A percentile compares a stretch with the other conserved stretches of the same genome.
Evolutionary conservation across 1,284 basidiomycete genomes (phyloP).

Genomic region (Leccinum pachyderme): DNA sequence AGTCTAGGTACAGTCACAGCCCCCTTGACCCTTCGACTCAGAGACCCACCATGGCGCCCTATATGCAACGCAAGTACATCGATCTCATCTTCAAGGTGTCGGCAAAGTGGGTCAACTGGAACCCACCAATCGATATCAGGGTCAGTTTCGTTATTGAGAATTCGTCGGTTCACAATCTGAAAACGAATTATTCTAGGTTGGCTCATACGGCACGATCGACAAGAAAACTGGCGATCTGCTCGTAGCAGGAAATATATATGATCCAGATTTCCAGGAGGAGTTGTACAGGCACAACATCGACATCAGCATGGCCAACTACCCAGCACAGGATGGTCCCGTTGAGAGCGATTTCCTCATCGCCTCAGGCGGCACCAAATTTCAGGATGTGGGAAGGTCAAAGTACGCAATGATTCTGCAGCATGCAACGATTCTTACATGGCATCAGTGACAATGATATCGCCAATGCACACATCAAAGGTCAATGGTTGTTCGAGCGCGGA

Average conservation of each 20-base stretch:
- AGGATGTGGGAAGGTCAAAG: constrained; percentile 6
- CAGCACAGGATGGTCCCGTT: constrained; percentile 13
- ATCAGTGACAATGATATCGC: constrained; percentile 9
- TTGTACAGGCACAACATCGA: constrained; percentile 12
- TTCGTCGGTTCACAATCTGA: neutral
- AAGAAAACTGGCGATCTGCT: constrained; percentile 19
- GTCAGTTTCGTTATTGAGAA: constrained; percentile 12
- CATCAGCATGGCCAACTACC: constrained; percentile 19
- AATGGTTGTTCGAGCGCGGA: constrained; percentile 18
- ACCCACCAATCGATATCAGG: constrained; percentile 18
- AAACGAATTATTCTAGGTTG: constrained; percentile 20
- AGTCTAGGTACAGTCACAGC: too few relatives aligned
- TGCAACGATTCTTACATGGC: neutral
- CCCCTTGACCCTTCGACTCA: too few relatives aligned
- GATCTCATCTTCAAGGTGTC: constrained; percentile 24
- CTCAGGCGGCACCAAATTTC: constrained; percentile 11
- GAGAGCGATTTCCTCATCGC: constrained; percentile 25
- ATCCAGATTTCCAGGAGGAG: constrained; percentile 21
- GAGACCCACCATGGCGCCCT: constrained; percentile 4
- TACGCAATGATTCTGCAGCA: constrained; percentile 2
- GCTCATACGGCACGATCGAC: constrained; percentile 26
- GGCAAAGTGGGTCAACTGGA: constrained; percentile 31
- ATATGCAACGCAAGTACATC: constrained; percentile 26
- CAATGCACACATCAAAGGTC: constrained; percentile 12
- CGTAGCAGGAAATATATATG: constrained; percentile 30